A percentile compares a stretch with the other conserved stretches of the same genome.
phyloP scores from a whole-genome alignment of 2,329 filamentous ascomycete species.

The Cladosporium oxysporum region DNA sequence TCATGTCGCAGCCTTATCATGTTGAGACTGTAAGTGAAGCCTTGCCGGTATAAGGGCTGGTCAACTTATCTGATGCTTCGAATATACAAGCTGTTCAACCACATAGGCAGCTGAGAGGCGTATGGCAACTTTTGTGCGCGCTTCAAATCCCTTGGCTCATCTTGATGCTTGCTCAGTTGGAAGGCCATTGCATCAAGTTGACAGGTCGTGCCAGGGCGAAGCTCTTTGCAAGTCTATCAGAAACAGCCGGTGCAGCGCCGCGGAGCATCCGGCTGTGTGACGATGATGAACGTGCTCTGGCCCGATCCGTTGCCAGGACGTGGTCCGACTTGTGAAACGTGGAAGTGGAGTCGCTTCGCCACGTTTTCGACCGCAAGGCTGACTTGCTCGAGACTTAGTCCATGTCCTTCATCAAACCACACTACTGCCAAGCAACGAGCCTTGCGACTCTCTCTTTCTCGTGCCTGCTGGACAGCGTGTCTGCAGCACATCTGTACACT shows the following conservation, averaged over 20 bases:
- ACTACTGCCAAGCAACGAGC: neutral
- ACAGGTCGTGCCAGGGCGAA: neutral
- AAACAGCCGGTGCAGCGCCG: neutral
- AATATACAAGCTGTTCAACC: neutral
- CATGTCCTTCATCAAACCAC: neutral
- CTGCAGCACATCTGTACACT: neutral
- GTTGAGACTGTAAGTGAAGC: neutral
- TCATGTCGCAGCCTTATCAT: neutral
- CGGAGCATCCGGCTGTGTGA: neutral
- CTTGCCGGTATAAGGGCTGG: neutral
- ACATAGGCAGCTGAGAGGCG: neutral
- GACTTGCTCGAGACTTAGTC: neutral
- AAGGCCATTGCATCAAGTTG: neutral
- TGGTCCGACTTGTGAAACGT: neutral
- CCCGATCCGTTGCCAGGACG: neutral
- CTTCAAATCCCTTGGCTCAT: neutral
- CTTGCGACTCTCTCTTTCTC: neutral
- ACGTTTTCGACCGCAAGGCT: neutral
- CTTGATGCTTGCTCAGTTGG: neutral
- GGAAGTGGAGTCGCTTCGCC: neutral
- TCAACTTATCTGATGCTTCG: neutral
- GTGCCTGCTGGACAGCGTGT: neutral
- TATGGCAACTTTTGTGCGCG: neutral
- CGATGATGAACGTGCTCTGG: neutral
- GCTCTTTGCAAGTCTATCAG: neutral